A percentile compares a stretch with the other conserved stretches of the same genome.
Evolutionary conservation across 805 yeast species (phyloP).

Genomic region (Candida broadrunensis): DNA sequence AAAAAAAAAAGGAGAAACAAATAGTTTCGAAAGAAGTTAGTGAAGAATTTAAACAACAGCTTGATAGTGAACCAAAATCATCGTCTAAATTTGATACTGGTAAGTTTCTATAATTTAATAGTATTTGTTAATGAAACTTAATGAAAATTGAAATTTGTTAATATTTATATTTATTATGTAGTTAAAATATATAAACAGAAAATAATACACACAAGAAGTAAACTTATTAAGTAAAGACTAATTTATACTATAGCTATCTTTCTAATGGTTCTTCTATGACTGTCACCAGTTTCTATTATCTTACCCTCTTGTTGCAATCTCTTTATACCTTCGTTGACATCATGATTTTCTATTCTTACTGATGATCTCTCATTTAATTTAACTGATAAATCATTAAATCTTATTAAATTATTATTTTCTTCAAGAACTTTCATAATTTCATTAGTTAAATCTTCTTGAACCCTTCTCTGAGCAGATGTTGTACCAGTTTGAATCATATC

Average conservation of each 20-base stretch:
- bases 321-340: conserved; percentile 64
- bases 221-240: neutral
- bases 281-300: conserved; percentile 67
- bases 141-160: neutral
- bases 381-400: conserved; percentile 57
- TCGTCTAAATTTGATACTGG: conserved; percentile 3
- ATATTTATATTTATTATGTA: neutral
- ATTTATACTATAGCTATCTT: conserved; percentile 14
- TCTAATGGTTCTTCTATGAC: conserved; percentile 59
- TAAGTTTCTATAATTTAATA: conserved; percentile 11
- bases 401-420: conserved; percentile 45
- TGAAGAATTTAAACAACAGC: conserved; percentile 1
- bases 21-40: conserved; percentile 2
- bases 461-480: conserved; percentile 76
- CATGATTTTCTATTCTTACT: conserved; percentile 65
- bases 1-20: neutral
- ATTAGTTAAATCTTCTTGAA: conserved; percentile 68
- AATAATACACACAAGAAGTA: conserved; percentile 5
- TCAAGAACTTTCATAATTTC: conserved; percentile 57
- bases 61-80: neutral
- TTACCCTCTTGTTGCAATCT: conserved; percentile 71
- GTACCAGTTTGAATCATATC: conserved; percentile 96
- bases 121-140: too few relatives aligned
- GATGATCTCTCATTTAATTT: conserved; percentile 65
- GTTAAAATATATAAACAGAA: neutral